Conservation (phyloP, 805 yeast species). For the Metschnikowia dekortorum region DNA sequence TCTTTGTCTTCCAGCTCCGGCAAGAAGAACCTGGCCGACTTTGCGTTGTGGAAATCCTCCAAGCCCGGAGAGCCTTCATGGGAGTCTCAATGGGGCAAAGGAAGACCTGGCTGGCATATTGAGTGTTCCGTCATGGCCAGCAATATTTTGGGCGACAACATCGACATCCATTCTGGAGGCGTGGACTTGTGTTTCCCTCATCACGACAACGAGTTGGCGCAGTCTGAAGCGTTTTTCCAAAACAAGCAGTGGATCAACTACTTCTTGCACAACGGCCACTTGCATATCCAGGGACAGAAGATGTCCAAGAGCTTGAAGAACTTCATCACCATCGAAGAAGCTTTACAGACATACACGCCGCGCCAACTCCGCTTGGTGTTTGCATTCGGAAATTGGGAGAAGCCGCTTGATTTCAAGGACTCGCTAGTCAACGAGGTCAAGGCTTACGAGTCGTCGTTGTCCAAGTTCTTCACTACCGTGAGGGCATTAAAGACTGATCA, state of each 20-base stretch:
- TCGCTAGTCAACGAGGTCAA: conserved; percentile 71
- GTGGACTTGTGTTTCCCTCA: conserved; percentile 97
- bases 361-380: conserved; percentile 89
- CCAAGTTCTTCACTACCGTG: conserved; percentile 82
- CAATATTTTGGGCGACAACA: conserved; percentile 72
- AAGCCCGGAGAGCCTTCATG: conserved; percentile 97
- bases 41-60: conserved; percentile 94
- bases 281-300: conserved; percentile 97
- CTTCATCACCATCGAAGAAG: conserved; percentile 91
- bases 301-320: conserved; percentile 95
- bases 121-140: conserved; percentile 99
- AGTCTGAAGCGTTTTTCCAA: conserved; percentile 88
- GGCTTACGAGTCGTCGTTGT: conserved; percentile 66
- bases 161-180: conserved; percentile 97
- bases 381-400: conserved; percentile 90
- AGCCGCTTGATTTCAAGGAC: conserved; percentile 87
- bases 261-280: conserved; percentile 94
- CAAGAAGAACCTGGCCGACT: conserved; percentile 76
- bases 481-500: conserved; percentile 74
- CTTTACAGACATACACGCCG: conserved; percentile 62
- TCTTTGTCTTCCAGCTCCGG: conserved; percentile 53
- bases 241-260: conserved; percentile 95
- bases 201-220: conserved; percentile 97
- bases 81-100: conserved; percentile 95
- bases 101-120: conserved; percentile 99